Conservation (phyloP, 257 asterid species). For the Cinchona pubescens region DNA sequence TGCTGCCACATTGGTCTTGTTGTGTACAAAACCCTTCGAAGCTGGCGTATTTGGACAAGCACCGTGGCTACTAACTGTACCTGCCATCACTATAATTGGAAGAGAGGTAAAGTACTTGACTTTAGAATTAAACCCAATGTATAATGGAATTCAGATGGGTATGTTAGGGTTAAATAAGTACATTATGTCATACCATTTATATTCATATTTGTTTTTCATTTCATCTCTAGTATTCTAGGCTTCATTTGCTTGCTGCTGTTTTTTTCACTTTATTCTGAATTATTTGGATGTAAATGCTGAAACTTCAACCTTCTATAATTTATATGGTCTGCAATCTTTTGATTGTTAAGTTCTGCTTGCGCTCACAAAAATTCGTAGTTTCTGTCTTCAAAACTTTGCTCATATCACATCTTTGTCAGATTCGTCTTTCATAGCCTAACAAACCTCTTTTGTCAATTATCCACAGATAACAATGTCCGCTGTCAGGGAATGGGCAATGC, state of each 20-base stretch:
- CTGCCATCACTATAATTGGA: constrained; percentile 87
- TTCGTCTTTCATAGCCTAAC: background rate
- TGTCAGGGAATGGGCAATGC: constrained; percentile 99
- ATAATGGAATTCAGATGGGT: background rate
- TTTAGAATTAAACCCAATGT: background rate
- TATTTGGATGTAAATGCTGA: background rate
- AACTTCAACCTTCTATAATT: background rate
- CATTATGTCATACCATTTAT: background rate
- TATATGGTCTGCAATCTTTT: background rate
- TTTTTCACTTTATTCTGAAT: background rate
- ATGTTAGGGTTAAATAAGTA: background rate
- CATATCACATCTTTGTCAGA: background rate
- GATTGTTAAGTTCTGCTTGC: background rate
- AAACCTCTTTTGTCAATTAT: background rate
- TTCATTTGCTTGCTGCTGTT: background rate
- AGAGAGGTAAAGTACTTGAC: constrained; percentile 66
- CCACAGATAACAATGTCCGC: constrained; percentile 97
- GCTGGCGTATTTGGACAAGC: constrained; percentile 63
- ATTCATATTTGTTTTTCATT: background rate
- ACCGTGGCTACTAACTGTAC: constrained; percentile 85
- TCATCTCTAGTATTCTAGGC: background rate
- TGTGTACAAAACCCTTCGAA: constrained; percentile 80
- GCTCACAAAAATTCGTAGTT: background rate
- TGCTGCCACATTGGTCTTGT: constrained; percentile 88
- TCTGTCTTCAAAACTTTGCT: background rate